Percentiles rank a stretch among this genome's conserved stretches.
Conservation (phyloP, 768 basidiomycete species). For the Rubroboletus pulcherrimus region DNA sequence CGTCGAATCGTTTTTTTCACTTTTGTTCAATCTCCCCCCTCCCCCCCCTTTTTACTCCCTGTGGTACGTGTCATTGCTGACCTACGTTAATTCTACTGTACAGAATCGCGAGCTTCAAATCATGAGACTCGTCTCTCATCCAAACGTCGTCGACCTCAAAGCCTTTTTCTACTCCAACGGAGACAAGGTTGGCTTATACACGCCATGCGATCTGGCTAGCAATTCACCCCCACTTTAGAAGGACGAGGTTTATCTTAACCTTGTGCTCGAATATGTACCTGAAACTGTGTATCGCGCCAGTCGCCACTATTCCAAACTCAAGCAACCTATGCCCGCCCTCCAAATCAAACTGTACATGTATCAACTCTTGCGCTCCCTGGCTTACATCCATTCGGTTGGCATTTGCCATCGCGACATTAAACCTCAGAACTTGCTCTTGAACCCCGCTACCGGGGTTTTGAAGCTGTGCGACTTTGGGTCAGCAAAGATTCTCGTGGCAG, state of each 20-base stretch:
- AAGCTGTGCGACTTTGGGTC: constrained; percentile 99
- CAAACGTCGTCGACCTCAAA: constrained; percentile 95
- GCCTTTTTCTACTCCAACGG: constrained; percentile 99
- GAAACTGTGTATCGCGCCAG: constrained; percentile 99
- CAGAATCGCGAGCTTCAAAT: constrained; percentile 99
- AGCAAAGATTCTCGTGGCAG: constrained; percentile 96
- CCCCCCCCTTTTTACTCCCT: not conserved
- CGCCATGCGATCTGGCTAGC: constrained; percentile 2
- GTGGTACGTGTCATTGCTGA: constrained; percentile 13
- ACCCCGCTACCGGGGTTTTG: constrained; percentile 93
- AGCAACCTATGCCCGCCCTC: constrained; percentile 99
- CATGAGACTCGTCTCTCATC: constrained; percentile 95
- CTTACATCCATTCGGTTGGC: constrained; percentile 99
- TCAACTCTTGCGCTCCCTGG: constrained; percentile 94
- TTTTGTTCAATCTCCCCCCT: not conserved
- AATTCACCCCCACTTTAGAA: constrained; percentile 52
- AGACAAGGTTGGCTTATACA: constrained; percentile 73
- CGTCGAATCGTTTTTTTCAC: not conserved
- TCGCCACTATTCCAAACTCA: constrained; percentile 98
- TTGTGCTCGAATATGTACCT: constrained; percentile 98
- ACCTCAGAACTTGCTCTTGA: constrained; percentile 96
- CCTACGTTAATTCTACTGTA: not conserved
- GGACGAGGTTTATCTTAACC: constrained; percentile 99
- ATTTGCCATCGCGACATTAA: constrained; percentile 99
- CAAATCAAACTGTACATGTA: constrained; percentile 99